These are phyloP conservation scores for Cladosporium sp. DNA, from an alignment of 2,329 filamentous ascomycete species.

Conservation along the genomic window DNA sequence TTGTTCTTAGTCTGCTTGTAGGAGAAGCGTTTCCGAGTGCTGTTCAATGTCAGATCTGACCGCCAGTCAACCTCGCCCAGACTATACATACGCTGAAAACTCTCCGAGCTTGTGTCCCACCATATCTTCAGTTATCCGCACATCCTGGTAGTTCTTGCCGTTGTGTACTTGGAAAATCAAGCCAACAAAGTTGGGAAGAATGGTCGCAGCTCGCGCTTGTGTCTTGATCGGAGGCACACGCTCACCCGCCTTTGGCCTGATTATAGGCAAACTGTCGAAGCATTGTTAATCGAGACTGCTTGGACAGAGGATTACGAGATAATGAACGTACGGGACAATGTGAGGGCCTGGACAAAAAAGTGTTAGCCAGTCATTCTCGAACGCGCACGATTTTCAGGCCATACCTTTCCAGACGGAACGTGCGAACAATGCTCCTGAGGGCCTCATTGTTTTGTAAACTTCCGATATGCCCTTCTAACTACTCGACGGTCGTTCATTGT, in stretches of 20 bases:
- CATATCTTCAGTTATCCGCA: constrained; percentile 90
- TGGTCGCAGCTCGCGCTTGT: constrained; percentile 81
- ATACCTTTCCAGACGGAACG: constrained; percentile 87
- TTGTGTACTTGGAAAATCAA: constrained; percentile 88
- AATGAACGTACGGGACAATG: constrained; percentile 60
- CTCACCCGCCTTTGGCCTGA: constrained; percentile 56
- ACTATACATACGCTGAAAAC: constrained; percentile 67
- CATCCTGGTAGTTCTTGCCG: constrained; percentile 78
- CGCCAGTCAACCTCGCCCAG: too few relatives aligned
- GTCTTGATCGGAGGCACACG: constrained; percentile 72
- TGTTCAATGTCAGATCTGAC: constrained; percentile 29
- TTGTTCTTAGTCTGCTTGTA: constrained; percentile 71
- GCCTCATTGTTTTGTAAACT: constrained; percentile 26
- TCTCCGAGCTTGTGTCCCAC: constrained; percentile 93
- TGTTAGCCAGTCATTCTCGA: constrained; percentile 10
- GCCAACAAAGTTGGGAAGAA: constrained; percentile 88
- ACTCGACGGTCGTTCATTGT: not conserved
- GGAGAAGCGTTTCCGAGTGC: constrained; percentile 63
- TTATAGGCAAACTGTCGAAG: constrained; percentile 57
- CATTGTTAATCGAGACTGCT: not conserved
- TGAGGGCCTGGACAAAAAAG: constrained; percentile 53
- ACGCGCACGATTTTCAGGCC: constrained; percentile 11
- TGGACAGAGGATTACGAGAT: constrained; percentile 3
- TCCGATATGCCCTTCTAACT: not conserved
- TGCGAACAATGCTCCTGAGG: constrained; percentile 39